Evolutionary conservation across 768 basidiomycete species (phyloP), one percentile per base, ranked within the genome.

Genomic region (Myochromella boudieri): DNA sequence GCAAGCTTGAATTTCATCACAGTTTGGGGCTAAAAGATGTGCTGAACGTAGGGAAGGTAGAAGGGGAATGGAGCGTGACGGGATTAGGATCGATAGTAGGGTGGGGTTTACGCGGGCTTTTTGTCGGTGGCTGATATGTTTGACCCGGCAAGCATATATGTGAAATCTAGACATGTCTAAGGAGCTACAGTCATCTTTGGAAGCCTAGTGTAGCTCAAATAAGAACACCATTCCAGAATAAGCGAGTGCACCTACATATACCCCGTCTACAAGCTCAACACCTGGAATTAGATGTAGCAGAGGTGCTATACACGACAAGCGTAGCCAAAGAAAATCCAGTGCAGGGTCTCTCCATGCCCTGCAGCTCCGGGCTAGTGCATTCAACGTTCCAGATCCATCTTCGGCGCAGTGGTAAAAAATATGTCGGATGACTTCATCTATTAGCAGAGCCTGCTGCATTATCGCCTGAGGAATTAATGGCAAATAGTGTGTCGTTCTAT

Each of bases 381-480:
- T 59, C 12, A 80, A 66, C 10, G 67, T 58, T 11, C 40, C 18
- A 32, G 55, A 59, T 15, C 60, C 60, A 32, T 63, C 44, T 31
- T 67, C 60, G 26, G 63, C 53, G 42, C 61, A 54, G 42, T 58
- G 57, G n/a, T 56, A 55, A 41, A 79, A 68, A 44, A 79, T 69
- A 28, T 63, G 56, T 37, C 71, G 70, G 17, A 79, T 59, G 39
- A 80, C 67, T 53, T 81, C 77, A 60, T 80, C 78, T 38, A 80
- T 67, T 48, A 72, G 58, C 24, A 81, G 63, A 8, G 64, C 69
- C 27, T 50, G 48, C 52, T 79, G 77, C 77, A 77, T 78, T 28
- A 31, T 40, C 14, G 43, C 24, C 26, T 29, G 33, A 31, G 14
- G 27, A 28, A n/a, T n/a, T n/a, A n/a, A n/a, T n/a, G n/a, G n/a